Conservation (phyloP, 2,329 filamentous ascomycete species). For the Didymella arachidicola region DNA sequence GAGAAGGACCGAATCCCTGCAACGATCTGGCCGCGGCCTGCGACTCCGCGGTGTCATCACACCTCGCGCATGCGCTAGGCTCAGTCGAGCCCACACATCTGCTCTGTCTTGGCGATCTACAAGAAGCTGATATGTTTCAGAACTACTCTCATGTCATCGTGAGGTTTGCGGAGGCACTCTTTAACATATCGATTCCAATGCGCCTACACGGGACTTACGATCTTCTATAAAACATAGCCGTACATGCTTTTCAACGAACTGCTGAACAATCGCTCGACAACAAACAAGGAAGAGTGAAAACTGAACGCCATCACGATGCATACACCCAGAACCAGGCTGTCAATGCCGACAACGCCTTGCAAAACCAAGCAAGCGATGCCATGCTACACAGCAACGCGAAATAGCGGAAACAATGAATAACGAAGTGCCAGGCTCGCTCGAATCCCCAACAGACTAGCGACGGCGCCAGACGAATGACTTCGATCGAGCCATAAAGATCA, state of each 20-base stretch:
- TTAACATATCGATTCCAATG: background rate
- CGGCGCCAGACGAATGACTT: background rate
- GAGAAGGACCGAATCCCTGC: constrained; percentile 25
- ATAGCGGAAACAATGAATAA: background rate
- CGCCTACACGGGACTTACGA: constrained; percentile 21
- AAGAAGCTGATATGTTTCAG: background rate
- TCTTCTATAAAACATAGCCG: constrained; percentile 1
- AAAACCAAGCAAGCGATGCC: constrained; percentile 1
- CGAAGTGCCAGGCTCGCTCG: background rate
- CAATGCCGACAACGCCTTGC: constrained; percentile 14
- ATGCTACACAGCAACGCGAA: constrained; percentile 8
- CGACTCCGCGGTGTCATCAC: constrained; percentile 35
- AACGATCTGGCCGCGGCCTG: constrained; percentile 5
- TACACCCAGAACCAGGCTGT: background rate
- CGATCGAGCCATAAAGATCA: background rate
- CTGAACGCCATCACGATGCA: constrained; percentile 17
- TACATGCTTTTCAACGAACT: constrained; percentile 2
- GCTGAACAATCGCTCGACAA: constrained; percentile 8
- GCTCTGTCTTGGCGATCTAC: background rate
- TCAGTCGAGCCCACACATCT: constrained; percentile 1
- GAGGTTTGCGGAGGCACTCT: background rate
- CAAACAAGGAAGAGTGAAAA: background rate
- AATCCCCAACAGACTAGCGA: background rate
- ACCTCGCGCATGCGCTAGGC: constrained; percentile 5
- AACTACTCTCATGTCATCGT: background rate